These are phyloP conservation scores for Ceraceosorus bombacis DNA, from an alignment of 1,284 basidiomycete genomes.

Conservation along the genomic window DNA sequence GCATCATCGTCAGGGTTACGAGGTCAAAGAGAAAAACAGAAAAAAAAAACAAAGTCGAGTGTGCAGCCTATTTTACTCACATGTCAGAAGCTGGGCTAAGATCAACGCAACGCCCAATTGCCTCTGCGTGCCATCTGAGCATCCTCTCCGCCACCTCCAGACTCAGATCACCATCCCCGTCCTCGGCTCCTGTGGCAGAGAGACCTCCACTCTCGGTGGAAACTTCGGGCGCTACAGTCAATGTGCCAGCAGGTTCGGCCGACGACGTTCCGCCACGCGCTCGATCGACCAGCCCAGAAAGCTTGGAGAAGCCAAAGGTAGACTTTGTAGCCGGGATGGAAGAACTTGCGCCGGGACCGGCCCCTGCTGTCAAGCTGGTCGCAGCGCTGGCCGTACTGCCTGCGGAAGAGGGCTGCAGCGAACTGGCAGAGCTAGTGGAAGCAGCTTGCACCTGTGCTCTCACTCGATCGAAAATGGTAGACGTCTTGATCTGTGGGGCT, in stretches of 20 bases:
- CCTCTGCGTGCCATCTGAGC: conserved; percentile 47
- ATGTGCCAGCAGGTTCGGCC: not conserved
- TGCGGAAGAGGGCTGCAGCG: not conserved
- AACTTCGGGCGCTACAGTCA: not conserved
- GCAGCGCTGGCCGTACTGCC: conserved; percentile 3
- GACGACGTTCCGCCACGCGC: conserved; percentile 22
- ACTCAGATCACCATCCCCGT: conserved; percentile 31
- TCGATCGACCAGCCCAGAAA: conserved; percentile 38
- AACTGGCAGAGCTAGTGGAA: not conserved
- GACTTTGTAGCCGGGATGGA: conserved; percentile 18
- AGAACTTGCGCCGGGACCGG: conserved; percentile 2
- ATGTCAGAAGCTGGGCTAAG: conserved; percentile 39
- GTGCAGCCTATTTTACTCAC: conserved; percentile 7
- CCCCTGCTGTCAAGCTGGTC: conserved; percentile 16
- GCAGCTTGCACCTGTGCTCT: conserved; percentile 9
- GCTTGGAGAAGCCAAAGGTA: conserved; percentile 35
- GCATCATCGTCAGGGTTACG: not conserved
- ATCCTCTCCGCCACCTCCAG: conserved; percentile 40
- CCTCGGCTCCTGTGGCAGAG: too few relatives aligned
- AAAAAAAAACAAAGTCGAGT: not conserved
- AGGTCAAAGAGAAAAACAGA: not conserved
- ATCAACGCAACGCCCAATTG: conserved; percentile 46
- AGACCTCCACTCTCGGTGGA: conserved; percentile 15
- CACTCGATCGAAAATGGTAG: conserved; percentile 16
- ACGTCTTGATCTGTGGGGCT: conserved; percentile 2